Evolutionary conservation across 768 basidiomycete genomes (phyloP).

Genomic region (Hericium alpestre): DNA sequence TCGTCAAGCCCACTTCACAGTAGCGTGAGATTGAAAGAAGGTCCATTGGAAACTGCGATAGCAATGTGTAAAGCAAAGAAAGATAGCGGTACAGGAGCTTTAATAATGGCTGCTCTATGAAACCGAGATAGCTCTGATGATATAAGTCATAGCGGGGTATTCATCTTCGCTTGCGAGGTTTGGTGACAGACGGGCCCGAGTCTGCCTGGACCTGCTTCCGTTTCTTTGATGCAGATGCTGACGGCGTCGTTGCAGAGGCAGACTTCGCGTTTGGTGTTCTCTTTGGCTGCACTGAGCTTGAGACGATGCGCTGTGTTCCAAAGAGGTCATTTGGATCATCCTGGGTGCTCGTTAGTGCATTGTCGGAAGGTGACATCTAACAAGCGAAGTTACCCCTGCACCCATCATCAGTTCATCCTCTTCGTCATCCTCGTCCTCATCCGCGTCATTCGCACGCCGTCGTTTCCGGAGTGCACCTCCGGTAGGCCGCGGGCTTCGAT

Average conservation of each 20-base stretch:
- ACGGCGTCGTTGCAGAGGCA: background rate
- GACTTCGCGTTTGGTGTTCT: constrained; percentile 4
- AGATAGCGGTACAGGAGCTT: no score
- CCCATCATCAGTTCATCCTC: constrained; percentile 57
- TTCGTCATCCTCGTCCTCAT: constrained; percentile 46
- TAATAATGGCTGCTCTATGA: no score
- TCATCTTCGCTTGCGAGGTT: background rate
- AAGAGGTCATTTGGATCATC: constrained; percentile 30
- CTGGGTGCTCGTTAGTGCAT: constrained; percentile 17
- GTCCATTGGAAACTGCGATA: no score
- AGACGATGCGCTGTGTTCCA: constrained; percentile 16
- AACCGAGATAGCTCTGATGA: no score
- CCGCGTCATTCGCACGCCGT: constrained; percentile 8
- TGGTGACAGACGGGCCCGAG: background rate
- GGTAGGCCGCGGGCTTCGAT: background rate
- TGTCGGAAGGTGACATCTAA: background rate
- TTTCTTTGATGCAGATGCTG: background rate
- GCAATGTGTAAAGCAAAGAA: no score
- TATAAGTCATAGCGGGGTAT: background rate
- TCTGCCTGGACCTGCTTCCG: background rate
- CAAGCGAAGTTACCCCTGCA: constrained; percentile 32
- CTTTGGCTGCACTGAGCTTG: constrained; percentile 1
- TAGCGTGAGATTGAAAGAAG: no score
- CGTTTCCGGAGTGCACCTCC: background rate
- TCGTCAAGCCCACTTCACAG: no score